Base-by-base conservation (phyloP, 2,329 filamentous ascomycete species). In the Epicoccum sorghinum region DNA sequence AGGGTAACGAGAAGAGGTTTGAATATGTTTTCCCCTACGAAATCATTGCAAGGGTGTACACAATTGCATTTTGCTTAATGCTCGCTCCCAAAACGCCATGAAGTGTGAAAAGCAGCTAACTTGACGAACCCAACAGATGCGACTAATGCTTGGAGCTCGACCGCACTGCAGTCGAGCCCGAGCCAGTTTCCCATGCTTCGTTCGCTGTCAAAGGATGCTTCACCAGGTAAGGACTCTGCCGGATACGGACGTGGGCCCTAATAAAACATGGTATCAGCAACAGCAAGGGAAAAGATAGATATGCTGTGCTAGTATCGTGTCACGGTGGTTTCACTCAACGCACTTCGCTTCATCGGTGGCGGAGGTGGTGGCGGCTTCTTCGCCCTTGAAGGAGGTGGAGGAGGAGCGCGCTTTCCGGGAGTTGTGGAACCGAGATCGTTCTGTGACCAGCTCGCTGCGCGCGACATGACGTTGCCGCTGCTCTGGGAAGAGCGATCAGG, bases 361-460 rank as follows among this genome's bases (percentile, higher is more conserved):
- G 85, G 86, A 33, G 84, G 84, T 55, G 86, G 85, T 22, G 83
- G 82, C 10, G 86, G 85, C 72, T 89, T 89, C 79, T 88, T 89
- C 32, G 83, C 76, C 66, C 86, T 77, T 22, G 82, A 82, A 23
- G 86, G 86, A 18, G 86, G 86, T 41, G 85, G 83, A 18, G 72
- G 72, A 36, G 72, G 70, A 39, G 80, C 81, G 72, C 84, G 86
- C 70, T 82, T 82, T 50, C 66, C 73, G 12, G 47, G 38, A 8
- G 53, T 29, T 7, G 53, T 23, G 7, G 54, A 55, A 47, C 59
- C 64, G 47, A 62, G 56, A 6, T 68, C 71, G 22, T 63, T 59
- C 13, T 75, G 76, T 14, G 77, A 78, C 64, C 79, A 80, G 66
- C 82, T 86, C 22, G 80, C 74, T 27, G 77, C 78, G 56, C 82